phyloP scores from a whole-genome alignment of 306 rosid genomes.

The Rosa lucieae region DNA sequence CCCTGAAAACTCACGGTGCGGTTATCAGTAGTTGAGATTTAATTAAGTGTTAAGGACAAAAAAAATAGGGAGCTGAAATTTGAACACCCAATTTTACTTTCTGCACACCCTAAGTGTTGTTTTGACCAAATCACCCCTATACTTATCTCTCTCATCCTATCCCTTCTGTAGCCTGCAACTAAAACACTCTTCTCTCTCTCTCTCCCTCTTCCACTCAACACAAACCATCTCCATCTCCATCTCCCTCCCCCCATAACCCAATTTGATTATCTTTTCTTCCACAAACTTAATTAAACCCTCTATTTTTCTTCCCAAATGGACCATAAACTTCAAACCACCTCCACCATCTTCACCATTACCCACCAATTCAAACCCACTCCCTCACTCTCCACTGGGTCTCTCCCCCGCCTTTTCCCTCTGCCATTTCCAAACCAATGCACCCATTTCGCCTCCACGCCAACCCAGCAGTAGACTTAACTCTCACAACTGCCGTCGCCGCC shows the following conservation, averaged over 20 bases:
- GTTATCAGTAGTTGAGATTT: too few species aligned
- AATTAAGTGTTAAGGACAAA: too few species aligned
- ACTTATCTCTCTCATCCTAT: too few species aligned
- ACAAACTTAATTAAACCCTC: background rate
- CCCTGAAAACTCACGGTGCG: too few species aligned
- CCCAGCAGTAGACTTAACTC: constrained; percentile 33
- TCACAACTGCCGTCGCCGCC: constrained; percentile 22
- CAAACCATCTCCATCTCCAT: background rate
- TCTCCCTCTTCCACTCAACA: constrained; percentile 34
- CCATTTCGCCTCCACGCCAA: constrained; percentile 27
- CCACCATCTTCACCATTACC: constrained; percentile 26
- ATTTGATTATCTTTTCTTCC: background rate
- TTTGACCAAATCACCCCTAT: too few species aligned
- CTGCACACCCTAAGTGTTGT: too few species aligned
- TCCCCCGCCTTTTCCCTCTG: constrained; percentile 24
- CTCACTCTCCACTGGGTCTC: constrained; percentile 27
- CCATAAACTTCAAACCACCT: constrained; percentile 51
- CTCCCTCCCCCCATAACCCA: constrained; percentile 4
- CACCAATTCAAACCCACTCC: constrained; percentile 22
- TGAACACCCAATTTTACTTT: too few species aligned
- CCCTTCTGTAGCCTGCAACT: too few species aligned
- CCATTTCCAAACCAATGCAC: constrained; percentile 27
- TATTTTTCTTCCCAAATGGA: constrained; percentile 41
- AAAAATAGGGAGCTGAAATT: too few species aligned
- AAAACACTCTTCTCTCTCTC: too few species aligned